phyloP scores from a whole-genome alignment of 257 asterid genomes.

The Ilex aquifolium region DNA sequence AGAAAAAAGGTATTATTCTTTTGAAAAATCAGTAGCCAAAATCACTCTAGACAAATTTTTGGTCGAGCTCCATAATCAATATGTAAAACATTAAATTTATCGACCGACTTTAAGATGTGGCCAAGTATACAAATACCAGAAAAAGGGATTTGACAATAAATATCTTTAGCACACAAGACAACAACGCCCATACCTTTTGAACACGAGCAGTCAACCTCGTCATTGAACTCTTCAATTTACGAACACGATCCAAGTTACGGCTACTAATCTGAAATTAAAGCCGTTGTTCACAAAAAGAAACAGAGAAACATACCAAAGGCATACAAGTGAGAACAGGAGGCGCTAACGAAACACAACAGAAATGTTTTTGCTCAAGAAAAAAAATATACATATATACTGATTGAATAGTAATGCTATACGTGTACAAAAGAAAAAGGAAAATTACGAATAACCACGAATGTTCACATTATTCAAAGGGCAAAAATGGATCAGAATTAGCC shows the following conservation, averaged over 20 bases:
- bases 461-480: neutral
- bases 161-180: neutral
- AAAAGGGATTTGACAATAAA: neutral
- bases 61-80: neutral
- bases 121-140: no score
- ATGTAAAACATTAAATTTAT: no score
- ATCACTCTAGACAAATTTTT: no score
- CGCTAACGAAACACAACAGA: neutral
- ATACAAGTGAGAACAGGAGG: neutral
- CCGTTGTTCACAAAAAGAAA: neutral
- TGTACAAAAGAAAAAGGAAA: neutral
- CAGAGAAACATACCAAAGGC: neutral
- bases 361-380: neutral
- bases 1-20: no score
- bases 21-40: neutral
- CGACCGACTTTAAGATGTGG: no score
- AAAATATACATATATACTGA: neutral
- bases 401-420: neutral
- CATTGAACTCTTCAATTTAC: slow-evolving; percentile 90
- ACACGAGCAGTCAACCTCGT: slow-evolving; percentile 94
- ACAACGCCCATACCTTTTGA: slow-evolving; percentile 53
- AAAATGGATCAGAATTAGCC: no score
- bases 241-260: slow-evolving; percentile 85
- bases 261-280: slow-evolving; percentile 59
- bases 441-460: neutral